Evolutionary conservation across 345 rosid species (phyloP), one percentile per base, ranked within the genome.

Genomic region (Gossypium ekmanianum): DNA sequence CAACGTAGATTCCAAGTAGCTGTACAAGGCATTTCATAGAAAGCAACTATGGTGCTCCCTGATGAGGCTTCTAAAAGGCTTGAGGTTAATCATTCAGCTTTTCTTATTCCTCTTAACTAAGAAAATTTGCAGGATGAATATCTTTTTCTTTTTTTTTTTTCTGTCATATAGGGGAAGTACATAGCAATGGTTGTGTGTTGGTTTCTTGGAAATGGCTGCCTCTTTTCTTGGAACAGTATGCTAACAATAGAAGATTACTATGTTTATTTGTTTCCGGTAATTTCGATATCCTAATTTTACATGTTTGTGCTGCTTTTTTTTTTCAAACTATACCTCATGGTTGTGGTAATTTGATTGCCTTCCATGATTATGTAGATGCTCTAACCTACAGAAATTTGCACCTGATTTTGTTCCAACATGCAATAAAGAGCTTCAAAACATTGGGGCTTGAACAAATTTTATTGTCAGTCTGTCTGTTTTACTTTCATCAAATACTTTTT

Each of bases 211-310:
- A 56, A 83, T 47, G 97, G 97, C n/a, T 86, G 88, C 79, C 94
- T 94, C 41, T 78, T 92, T 72, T 75, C 98, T 22, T 92, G 98
- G 94, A 89, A 92, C 78, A 89, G 97, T 76, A 88, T 91, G 94
- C 74, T 94, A 61, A 92, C 90, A 45, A 89, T 92, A 26, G 86
- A 80, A 75, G 97, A 94, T 76, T 90, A 94, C 75, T 89, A 92
- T 48, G 75, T 9, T 20, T 68, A 71, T 75, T 57, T 92, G 79
- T 94, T 90, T 26, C 97, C 94, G 77, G 97, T 94, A 86, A 59
- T 66, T 47, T 2, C 48, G 22, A 58, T 58, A 18, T 51, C 72
- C 56, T 10, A 2, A 29, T 39, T 45, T 66, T 61, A 50, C 51
- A 2, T 62, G 61, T 18, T 67, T 66, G 34, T 66, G 54, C 8